Evolutionary conservation across 345 rosid species (phyloP), one percentile per base, ranked within the genome.

Genomic region (Populus euphratica): DNA sequence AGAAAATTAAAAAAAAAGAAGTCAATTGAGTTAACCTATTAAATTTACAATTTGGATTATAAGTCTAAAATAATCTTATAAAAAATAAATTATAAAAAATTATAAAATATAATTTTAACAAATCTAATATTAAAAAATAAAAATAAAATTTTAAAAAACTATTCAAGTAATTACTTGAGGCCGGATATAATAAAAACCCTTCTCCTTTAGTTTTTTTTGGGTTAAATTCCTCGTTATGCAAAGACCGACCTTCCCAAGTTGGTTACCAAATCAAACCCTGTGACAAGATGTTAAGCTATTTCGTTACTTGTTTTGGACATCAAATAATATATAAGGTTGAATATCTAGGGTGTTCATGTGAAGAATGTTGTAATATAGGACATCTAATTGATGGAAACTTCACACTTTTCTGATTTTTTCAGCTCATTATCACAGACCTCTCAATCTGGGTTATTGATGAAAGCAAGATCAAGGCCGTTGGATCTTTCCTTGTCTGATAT

Each of bases 331-430:
- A 27, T 52, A 2, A 52, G 59, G 59, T 52, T 52, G 23, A 52
- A n/a, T 20, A 20, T 52, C 10, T n/a, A 52, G 27, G 63, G 23
- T 44, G 23, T 20, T 13, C 14, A 8, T 63, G 39, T 2, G 31
- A 14, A 35, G 75, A 70, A 62, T 70, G 70, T 70, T 49, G 61
- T 62, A 33, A 0, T 35, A n/a, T 39, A 20, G 38, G n/a, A 33
- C 74, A 70, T 62, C 54, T 70, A 47, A 62, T 77, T 47, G 70
- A 69, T 63, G 75, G 23, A 77, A 62, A 62, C 50, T 25, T 25
- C 52, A 23, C 64, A 33, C 47, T 75, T 12, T 6, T 9, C 5
- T 4, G 36, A 27, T 27, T 27, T 27, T n/a, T 23, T 33, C 1
- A 9, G 75, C 16, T n/a, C 29, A 49, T 20, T 38, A 31, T 43